Percentiles rank a stretch among this genome's conserved stretches.
Evolutionary conservation across 257 asterid species (phyloP).

Genomic region (Solanum dulcamara): DNA sequence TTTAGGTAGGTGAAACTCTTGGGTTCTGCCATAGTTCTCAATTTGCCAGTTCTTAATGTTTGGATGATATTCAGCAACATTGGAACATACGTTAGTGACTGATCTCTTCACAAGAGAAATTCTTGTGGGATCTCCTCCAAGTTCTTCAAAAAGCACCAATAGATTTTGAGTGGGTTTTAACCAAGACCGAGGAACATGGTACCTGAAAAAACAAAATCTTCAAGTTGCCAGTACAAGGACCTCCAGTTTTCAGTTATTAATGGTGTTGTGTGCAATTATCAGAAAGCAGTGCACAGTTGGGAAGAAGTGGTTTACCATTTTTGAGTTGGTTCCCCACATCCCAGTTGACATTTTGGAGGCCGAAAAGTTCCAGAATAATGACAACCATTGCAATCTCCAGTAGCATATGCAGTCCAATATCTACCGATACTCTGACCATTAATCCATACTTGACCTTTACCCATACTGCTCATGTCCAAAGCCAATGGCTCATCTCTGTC

Average conservation of each 20-base stretch:
- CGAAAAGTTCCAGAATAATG: slow-evolving; percentile 50
- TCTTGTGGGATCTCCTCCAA: slow-evolving; percentile 80
- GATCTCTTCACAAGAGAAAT: slow-evolving; percentile 68
- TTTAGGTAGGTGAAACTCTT: slow-evolving; percentile 59
- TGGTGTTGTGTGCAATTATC: neutral
- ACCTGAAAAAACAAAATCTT: slow-evolving; percentile 35
- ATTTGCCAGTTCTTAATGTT: slow-evolving; percentile 69
- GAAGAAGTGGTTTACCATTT: slow-evolving; percentile 39
- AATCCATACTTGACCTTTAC: slow-evolving; percentile 89
- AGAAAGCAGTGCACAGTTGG: neutral
- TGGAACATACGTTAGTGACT: slow-evolving; percentile 66
- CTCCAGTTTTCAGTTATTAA: neutral
- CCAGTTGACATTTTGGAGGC: slow-evolving; percentile 64
- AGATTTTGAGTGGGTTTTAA: slow-evolving; percentile 65
- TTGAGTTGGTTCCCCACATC: slow-evolving; percentile 92
- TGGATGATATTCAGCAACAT: slow-evolving; percentile 80
- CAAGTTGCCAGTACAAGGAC: neutral
- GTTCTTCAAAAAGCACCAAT: slow-evolving; percentile 82
- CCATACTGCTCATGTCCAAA: slow-evolving; percentile 87
- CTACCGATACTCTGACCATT: slow-evolving; percentile 84
- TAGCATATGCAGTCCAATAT: slow-evolving; percentile 69
- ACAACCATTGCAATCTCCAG: slow-evolving; percentile 68
- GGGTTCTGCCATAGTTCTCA: slow-evolving; percentile 52
- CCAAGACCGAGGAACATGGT: slow-evolving; percentile 88
- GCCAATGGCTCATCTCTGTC: slow-evolving; percentile 85